A percentile compares a stretch with the other conserved stretches of the same genome.
phyloP scores from a whole-genome alignment of 352 stramenopile species.

The Pythium plurisporium region DNA sequence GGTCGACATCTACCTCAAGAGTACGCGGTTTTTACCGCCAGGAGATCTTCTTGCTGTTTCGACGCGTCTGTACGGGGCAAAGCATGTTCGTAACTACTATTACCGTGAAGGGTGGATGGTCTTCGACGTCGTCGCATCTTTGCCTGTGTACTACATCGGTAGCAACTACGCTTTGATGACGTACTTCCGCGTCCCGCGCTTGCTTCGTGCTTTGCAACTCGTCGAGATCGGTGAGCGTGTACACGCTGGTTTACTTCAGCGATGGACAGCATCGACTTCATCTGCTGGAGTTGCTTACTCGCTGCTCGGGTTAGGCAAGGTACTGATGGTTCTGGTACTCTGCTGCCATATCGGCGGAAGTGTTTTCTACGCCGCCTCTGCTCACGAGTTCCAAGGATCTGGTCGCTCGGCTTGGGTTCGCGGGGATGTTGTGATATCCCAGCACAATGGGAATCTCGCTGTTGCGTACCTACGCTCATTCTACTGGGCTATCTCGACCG shows the following conservation, averaged over 20 bases:
- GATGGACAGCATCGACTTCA: constrained; percentile 16
- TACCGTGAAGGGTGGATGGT: constrained; percentile 25
- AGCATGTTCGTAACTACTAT: constrained; percentile 26
- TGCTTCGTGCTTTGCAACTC: constrained; percentile 26
- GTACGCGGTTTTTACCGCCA: constrained; percentile 21
- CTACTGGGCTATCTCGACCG: constrained; percentile 32
- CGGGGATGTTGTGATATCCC: constrained; percentile 17
- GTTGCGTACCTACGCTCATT: constrained; percentile 31
- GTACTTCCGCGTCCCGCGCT: constrained; percentile 26
- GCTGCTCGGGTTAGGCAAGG: constrained; percentile 19
- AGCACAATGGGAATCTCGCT: constrained; percentile 4
- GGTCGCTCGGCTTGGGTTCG: constrained; percentile 16
- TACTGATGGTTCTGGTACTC: constrained; percentile 22
- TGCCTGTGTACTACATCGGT: constrained; percentile 35
- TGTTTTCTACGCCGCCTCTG: constrained; percentile 24
- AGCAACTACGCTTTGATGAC: constrained; percentile 32
- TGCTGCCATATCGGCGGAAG: constrained; percentile 30
- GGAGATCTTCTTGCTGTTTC: constrained; percentile 16
- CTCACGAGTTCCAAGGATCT: constrained; percentile 7
- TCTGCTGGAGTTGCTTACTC: constrained; percentile 23
- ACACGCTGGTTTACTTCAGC: constrained; percentile 21
- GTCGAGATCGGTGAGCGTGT: constrained; percentile 22
- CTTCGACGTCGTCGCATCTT: constrained; percentile 17
- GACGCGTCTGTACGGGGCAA: constrained; percentile 6
- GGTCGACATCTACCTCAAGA: constrained; percentile 36